phyloP scores from a whole-genome alignment of 257 asterid species.

The Lithospermum erythrorhizon region DNA sequence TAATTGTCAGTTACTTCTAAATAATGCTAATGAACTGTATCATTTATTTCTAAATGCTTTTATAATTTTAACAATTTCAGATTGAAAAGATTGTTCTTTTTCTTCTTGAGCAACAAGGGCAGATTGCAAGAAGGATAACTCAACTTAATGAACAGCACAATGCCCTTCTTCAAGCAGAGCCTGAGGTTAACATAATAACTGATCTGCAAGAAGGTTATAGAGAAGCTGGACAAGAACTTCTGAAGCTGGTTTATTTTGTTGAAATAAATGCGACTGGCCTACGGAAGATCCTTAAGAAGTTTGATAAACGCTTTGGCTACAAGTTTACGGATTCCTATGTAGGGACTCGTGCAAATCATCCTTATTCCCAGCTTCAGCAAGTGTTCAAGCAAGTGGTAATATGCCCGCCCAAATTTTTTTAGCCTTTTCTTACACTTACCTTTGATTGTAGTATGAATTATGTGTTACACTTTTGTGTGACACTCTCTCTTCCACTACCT shows the following conservation, averaged over 20 bases:
- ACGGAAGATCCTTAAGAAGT: slow-evolving; percentile 89
- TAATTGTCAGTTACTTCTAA: too few species aligned
- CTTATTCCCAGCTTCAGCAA: slow-evolving; percentile 98
- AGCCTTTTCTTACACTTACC: too few species aligned
- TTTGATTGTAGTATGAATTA: too few species aligned
- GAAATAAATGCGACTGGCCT: slow-evolving; percentile 91
- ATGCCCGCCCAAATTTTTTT: slow-evolving; percentile 11
- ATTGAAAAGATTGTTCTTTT: slow-evolving; percentile 88
- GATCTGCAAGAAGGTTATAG: slow-evolving; percentile 83
- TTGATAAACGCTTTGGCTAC: slow-evolving; percentile 86
- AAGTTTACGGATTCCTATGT: slow-evolving; percentile 88
- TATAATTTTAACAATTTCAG: slow-evolving; percentile 29
- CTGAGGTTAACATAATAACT: slow-evolving; percentile 59
- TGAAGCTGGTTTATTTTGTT: slow-evolving; percentile 75
- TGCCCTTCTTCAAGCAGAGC: slow-evolving; percentile 49
- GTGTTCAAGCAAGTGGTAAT: slow-evolving; percentile 98
- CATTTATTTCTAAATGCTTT: not conserved
- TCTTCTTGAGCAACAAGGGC: slow-evolving; percentile 90
- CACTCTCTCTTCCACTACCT: too few species aligned
- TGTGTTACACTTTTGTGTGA: too few species aligned
- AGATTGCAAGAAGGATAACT: slow-evolving; percentile 62
- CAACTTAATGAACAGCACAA: slow-evolving; percentile 56
- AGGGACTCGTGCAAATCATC: slow-evolving; percentile 95
- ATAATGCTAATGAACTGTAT: too few species aligned
- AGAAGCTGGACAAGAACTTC: slow-evolving; percentile 75